phyloP scores from a whole-genome alignment of 2,329 filamentous ascomycete genomes.

The Chaetomiaceae sp. region DNA sequence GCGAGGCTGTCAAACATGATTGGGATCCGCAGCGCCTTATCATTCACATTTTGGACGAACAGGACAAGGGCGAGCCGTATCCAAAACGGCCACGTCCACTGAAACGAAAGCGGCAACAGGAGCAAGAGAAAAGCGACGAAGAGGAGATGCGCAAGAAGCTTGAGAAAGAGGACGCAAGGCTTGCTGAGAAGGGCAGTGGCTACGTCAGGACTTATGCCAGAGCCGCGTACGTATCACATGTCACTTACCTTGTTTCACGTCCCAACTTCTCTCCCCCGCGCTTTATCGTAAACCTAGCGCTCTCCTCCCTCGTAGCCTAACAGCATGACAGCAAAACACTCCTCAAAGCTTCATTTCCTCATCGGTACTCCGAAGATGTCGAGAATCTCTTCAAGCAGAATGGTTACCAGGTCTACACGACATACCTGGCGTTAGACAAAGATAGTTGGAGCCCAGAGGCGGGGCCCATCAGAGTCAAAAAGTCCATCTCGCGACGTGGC shows the following conservation, averaged over 20 bases:
- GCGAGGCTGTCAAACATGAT: conserved; percentile 26
- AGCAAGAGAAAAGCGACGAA: conserved; percentile 14
- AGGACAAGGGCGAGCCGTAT: conserved; percentile 38
- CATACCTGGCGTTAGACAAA: conserved; percentile 34
- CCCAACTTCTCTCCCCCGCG: background rate
- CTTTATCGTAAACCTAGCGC: background rate
- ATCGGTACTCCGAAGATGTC: conserved; percentile 29
- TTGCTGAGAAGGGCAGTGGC: background rate
- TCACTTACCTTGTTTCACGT: background rate
- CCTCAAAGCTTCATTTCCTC: conserved; percentile 36
- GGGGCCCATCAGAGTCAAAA: conserved; percentile 31
- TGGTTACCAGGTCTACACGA: conserved; percentile 31
- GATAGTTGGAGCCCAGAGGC: background rate
- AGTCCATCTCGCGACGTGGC: conserved; percentile 23
- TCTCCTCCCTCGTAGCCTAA: background rate
- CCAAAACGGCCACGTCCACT: conserved; percentile 28
- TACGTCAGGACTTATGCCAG: conserved; percentile 20
- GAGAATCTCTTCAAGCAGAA: conserved; percentile 24
- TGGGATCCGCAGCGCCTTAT: conserved; percentile 35
- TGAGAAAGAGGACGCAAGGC: background rate
- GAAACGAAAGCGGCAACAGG: conserved; percentile 40
- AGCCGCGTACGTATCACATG: conserved; percentile 15
- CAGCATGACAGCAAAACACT: conserved; percentile 25
- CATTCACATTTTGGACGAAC: conserved; percentile 37
- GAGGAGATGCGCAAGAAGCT: conserved; percentile 9